phyloP scores from a whole-genome alignment of 2,329 filamentous ascomycete genomes.

The Calonectria ilicicola region DNA sequence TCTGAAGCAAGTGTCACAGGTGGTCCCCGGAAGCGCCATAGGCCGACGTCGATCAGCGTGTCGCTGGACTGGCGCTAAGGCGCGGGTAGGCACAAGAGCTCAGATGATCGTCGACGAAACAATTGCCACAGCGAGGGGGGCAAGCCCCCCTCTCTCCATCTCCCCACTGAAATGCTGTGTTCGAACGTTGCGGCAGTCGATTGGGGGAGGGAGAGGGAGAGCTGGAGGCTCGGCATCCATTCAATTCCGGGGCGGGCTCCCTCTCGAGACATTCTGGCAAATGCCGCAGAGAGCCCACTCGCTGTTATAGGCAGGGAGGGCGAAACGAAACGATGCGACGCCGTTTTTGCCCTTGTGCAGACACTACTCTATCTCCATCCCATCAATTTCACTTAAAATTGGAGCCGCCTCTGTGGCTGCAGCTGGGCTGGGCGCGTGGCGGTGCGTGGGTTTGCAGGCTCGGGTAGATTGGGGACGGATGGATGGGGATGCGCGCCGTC shows the following conservation, averaged over 20 bases:
- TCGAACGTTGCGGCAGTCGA: not conserved
- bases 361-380: not conserved
- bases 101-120: constrained; percentile 14
- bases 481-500: constrained; percentile 1
- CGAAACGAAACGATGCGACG: constrained; percentile 10
- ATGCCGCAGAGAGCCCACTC: not conserved
- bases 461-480: constrained; percentile 13
- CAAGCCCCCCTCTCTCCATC: too few species aligned
- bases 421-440: constrained; percentile 6
- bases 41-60: constrained; percentile 19
- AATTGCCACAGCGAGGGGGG: not conserved
- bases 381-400: not conserved
- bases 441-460: constrained; percentile 15
- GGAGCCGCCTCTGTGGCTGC: constrained; percentile 12
- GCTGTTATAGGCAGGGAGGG: not conserved
- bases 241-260: not conserved
- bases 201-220: not conserved
- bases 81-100: constrained; percentile 11
- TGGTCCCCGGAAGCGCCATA: constrained; percentile 1
- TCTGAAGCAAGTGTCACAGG: constrained; percentile 18
- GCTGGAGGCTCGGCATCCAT: not conserved
- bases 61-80: constrained; percentile 16
- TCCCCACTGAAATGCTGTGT: not conserved
- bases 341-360: not conserved
- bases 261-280: not conserved